A percentile compares a stretch with the other conserved stretches of the same genome.
phyloP scores from a whole-genome alignment of 179 eudicot genomes.

The Nepenthes alata region DNA sequence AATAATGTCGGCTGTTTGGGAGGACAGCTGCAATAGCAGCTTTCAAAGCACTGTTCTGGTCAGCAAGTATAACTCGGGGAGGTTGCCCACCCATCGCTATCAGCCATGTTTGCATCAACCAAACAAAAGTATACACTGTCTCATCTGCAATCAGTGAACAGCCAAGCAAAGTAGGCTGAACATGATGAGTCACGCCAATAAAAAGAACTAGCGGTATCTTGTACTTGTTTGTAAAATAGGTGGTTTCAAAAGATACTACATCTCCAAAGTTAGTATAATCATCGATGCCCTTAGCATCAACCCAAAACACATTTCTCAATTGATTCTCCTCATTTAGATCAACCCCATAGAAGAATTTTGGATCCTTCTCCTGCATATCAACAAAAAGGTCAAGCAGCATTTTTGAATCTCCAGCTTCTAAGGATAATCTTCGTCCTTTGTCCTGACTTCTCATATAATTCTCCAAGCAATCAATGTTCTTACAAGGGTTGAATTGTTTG shows the following conservation, averaged over 20 bases:
- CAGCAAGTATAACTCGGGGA: slow-evolving; percentile 46
- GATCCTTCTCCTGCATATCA: slow-evolving; percentile 57
- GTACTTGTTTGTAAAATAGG: slow-evolving; percentile 33
- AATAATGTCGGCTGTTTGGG: slow-evolving; percentile 39
- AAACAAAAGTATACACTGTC: slow-evolving; percentile 38
- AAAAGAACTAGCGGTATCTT: slow-evolving; percentile 48
- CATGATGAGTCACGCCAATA: slow-evolving; percentile 51
- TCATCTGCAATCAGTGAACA: slow-evolving; percentile 45
- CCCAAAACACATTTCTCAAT: slow-evolving; percentile 56
- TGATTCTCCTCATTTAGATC: slow-evolving; percentile 47
- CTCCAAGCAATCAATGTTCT: slow-evolving; percentile 25
- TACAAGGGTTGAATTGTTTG: slow-evolving; percentile 29
- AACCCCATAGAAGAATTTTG: slow-evolving; percentile 47
- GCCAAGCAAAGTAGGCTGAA: slow-evolving; percentile 45
- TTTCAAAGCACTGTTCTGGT: slow-evolving; percentile 31
- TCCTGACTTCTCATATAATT: slow-evolving; percentile 24
- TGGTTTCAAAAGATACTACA: slow-evolving; percentile 47
- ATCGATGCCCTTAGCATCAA: slow-evolving; percentile 43
- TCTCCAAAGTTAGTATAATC: slow-evolving; percentile 49
- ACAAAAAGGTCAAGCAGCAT: slow-evolving; percentile 41
- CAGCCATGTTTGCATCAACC: slow-evolving; percentile 58
- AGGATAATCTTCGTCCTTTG: slow-evolving; percentile 26
- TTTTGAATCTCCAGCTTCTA: slow-evolving; percentile 38
- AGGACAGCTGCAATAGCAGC: slow-evolving; percentile 41
- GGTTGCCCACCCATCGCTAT: slow-evolving; percentile 43